A percentile compares a stretch with the other conserved stretches of the same genome.
Conservation (phyloP, 139 green algal species). For the Axilococcus clingmanii region DNA sequence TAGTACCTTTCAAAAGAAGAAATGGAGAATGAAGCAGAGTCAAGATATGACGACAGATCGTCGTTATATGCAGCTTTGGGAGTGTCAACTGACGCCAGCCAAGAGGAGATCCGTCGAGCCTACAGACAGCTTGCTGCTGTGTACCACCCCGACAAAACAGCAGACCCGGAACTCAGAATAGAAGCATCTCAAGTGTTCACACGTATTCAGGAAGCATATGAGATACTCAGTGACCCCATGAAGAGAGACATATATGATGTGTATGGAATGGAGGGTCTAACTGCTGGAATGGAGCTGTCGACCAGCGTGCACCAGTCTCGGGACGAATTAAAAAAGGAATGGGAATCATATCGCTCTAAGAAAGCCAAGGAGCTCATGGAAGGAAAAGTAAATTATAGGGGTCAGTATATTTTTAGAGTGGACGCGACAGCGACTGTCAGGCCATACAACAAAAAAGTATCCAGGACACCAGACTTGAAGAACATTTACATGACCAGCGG, state of each 20-base stretch:
- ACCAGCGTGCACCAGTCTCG: not conserved
- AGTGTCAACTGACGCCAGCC: constrained; percentile 8
- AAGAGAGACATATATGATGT: constrained; percentile 44
- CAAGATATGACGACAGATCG: not conserved
- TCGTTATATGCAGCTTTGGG: constrained; percentile 16
- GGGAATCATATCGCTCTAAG: constrained; percentile 26
- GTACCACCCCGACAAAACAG: constrained; percentile 44
- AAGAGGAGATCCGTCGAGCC: constrained; percentile 24
- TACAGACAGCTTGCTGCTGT: constrained; percentile 34
- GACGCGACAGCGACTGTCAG: constrained; percentile 23
- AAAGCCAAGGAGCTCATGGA: constrained; percentile 5
- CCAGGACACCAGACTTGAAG: constrained; percentile 29
- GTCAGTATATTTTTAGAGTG: constrained; percentile 32
- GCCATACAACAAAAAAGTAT: constrained; percentile 17
- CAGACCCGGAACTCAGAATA: constrained; percentile 9
- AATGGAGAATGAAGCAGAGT: not conserved
- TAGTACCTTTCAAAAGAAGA: not conserved
- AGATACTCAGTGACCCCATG: constrained; percentile 32
- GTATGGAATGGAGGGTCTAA: constrained; percentile 39
- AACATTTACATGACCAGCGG: constrained; percentile 26
- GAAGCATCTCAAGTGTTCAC: constrained; percentile 28
- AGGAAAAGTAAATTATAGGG: constrained; percentile 19
- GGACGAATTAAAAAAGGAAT: constrained; percentile 36
- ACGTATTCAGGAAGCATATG: constrained; percentile 38
- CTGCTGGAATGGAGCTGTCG: constrained; percentile 31